phyloP scores from a whole-genome alignment of 257 asterid species.

The Capsicum pubescens region DNA sequence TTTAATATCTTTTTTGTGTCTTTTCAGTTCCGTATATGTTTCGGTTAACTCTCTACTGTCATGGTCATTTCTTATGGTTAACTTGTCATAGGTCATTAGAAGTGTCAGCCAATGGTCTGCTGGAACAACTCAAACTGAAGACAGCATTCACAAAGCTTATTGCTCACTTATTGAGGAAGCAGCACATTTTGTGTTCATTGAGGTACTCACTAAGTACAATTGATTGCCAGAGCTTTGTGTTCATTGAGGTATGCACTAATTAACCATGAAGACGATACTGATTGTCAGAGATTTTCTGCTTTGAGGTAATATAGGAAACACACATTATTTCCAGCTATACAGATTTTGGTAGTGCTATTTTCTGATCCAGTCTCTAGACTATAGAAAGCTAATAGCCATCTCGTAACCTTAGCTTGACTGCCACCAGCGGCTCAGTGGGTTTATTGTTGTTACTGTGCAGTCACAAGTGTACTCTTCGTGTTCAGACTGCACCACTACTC shows the following conservation, averaged over 20 bases:
- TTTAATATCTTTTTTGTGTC: not conserved
- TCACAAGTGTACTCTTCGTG: conserved; percentile 15
- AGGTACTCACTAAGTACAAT: conserved; percentile 47
- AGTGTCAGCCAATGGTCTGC: conserved; percentile 99
- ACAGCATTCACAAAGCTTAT: conserved; percentile 94
- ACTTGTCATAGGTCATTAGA: conserved; percentile 69
- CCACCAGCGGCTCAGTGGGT: conserved; percentile 22
- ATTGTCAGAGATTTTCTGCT: conserved; percentile 12
- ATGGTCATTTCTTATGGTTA: not conserved
- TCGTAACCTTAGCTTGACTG: not conserved
- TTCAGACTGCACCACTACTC: not conserved
- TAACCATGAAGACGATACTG: not conserved
- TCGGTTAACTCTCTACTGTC: conserved; percentile 20
- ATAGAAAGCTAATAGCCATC: not conserved
- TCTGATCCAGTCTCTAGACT: conserved; percentile 6
- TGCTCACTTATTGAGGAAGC: conserved; percentile 90
- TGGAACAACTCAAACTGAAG: conserved; percentile 92
- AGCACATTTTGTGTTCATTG: conserved; percentile 83
- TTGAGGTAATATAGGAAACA: conserved; percentile 8
- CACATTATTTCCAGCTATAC: not conserved
- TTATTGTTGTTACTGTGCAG: not conserved
- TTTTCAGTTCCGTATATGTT: not conserved
- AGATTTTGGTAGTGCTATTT: not conserved
- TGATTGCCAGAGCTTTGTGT: conserved; percentile 48
- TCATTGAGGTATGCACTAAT: conserved; percentile 63